Conservation (phyloP, 2,329 filamentous ascomycete genomes). For the Ophiosphaerella korrae region DNA sequence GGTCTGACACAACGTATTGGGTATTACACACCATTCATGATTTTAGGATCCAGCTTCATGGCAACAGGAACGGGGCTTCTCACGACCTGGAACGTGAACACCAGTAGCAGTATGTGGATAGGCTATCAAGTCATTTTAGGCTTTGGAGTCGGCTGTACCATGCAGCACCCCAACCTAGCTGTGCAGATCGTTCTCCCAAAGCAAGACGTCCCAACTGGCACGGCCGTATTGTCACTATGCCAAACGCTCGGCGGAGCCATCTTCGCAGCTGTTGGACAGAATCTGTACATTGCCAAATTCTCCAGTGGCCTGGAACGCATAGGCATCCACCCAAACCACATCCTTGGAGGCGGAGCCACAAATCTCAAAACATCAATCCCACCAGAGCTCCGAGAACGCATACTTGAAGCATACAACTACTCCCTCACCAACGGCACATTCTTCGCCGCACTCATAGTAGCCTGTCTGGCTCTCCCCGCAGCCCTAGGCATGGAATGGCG, state of each 20-base stretch:
- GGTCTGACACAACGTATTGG: constrained; percentile 48
- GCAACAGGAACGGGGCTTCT: constrained; percentile 52
- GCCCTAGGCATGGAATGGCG: constrained; percentile 66
- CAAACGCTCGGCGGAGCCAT: constrained; percentile 54
- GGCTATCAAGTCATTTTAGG: constrained; percentile 38
- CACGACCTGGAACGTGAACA: constrained; percentile 47
- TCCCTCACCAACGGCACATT: constrained; percentile 53
- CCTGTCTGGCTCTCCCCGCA: constrained; percentile 60
- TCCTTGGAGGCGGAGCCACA: constrained; percentile 59
- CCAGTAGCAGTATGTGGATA: constrained; percentile 38
- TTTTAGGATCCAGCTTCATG: constrained; percentile 48
- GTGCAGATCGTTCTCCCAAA: constrained; percentile 49
- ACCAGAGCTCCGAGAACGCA: constrained; percentile 9
- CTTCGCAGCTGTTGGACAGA: constrained; percentile 54
- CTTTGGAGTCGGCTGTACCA: constrained; percentile 50
- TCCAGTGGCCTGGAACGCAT: constrained; percentile 40
- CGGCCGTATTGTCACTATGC: constrained; percentile 51
- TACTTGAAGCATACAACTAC: constrained; percentile 37
- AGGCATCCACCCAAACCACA: constrained; percentile 45
- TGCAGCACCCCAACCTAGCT: constrained; percentile 53
- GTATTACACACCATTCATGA: constrained; percentile 57
- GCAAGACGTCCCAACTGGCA: constrained; percentile 51
- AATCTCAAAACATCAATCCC: constrained; percentile 54
- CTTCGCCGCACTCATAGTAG: constrained; percentile 62
- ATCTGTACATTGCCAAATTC: constrained; percentile 53